Conservation (phyloP, 805 yeast species). For the Suhomyces prunicola region DNA sequence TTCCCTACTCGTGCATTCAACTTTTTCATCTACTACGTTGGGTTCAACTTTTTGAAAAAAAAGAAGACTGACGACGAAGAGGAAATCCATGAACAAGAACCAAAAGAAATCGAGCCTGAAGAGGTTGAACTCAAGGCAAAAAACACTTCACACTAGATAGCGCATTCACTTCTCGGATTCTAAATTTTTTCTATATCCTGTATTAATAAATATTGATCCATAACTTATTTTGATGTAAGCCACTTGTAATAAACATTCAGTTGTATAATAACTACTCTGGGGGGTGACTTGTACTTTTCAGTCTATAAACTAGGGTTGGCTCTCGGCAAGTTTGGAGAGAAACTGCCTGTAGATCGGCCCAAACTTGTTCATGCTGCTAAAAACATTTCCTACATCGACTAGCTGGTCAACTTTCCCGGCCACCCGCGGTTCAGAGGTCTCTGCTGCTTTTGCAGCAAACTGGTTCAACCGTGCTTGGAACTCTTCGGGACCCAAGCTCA, state of each 20-base stretch:
- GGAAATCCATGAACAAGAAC: conserved; percentile 2
- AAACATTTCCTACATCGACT: conserved; percentile 48
- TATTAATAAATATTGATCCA: neutral
- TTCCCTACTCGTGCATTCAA: conserved; percentile 63
- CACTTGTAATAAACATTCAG: too few species aligned
- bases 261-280: too few species aligned
- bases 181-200: too few species aligned
- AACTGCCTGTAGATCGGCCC: conserved; percentile 49
- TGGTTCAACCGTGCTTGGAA: conserved; percentile 20
- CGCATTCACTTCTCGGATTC: too few species aligned
- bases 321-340: conserved; percentile 45
- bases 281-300: too few species aligned
- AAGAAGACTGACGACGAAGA: conserved; percentile 16
- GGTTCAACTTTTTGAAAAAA: conserved; percentile 33
- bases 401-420: conserved; percentile 47
- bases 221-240: too few species aligned
- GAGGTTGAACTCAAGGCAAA: neutral
- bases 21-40: conserved; percentile 32
- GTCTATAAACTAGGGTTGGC: too few species aligned
- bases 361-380: conserved; percentile 51
- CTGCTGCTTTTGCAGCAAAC: conserved; percentile 40
- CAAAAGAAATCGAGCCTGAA: neutral
- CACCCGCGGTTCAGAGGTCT: conserved; percentile 27
- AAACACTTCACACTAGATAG: too few species aligned
- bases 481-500: conserved; percentile 12